Evolutionary conservation across 306 rosid genomes (phyloP).

Genomic region (Glycine latifolia): DNA sequence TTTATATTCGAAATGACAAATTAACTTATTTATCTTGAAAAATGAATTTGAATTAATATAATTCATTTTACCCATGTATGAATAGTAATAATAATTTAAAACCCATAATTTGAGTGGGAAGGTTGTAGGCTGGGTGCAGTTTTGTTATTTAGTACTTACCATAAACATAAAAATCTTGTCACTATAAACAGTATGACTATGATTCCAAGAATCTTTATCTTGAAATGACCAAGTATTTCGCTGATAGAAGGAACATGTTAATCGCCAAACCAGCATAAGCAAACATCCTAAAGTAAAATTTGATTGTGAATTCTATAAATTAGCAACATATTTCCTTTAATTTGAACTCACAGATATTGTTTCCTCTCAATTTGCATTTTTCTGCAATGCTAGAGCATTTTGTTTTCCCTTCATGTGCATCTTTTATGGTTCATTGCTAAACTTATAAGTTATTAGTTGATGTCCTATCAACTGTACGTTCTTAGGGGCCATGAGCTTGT

Average conservation of each 20-base stretch:
- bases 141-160: background rate
- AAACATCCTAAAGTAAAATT: background rate
- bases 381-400: background rate
- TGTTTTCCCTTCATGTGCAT: conserved; percentile 30
- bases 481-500: conserved; percentile 1
- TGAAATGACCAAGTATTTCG: background rate
- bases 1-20: background rate
- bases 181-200: background rate
- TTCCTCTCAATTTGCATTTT: conserved; percentile 2
- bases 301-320: conserved; percentile 14
- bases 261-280: conserved; percentile 1
- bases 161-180: background rate
- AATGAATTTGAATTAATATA: background rate
- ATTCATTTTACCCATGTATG: background rate
- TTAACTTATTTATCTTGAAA: background rate
- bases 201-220: background rate
- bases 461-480: conserved; percentile 1
- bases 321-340: background rate
- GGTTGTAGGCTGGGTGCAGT: background rate
- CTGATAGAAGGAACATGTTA: background rate
- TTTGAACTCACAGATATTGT: conserved; percentile 8
- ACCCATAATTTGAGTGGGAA: background rate
- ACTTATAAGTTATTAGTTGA: conserved; percentile 2
- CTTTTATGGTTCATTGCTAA: conserved; percentile 15
- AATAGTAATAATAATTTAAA: background rate